Base-by-base conservation (phyloP, 2,329 filamentous ascomycete species). In the Cytospora mali region DNA sequence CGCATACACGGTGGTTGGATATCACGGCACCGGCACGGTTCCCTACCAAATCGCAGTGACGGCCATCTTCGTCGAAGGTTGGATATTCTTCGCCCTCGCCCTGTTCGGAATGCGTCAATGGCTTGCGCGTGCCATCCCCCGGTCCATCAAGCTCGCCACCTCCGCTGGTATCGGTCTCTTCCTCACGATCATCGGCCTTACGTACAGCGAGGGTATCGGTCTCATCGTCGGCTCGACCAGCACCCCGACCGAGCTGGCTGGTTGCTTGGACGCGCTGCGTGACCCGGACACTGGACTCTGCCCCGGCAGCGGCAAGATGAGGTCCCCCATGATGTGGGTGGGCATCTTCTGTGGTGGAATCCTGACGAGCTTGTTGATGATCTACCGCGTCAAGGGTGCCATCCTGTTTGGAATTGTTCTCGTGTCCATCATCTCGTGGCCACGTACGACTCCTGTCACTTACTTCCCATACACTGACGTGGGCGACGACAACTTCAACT, bases 341-440 rank as follows among this genome's bases (percentile, higher is more conserved):
- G 92, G 92, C 42, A 93, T 96, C 69, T 95, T 96, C 80, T 91
- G 89, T 68, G 91, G 92, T 50, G 91, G 92, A 64, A 83, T 96
- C 66, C 77, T 96, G 55, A 96, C 92, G 1, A 88, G 88, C 33
- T 78, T 95, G 67, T 79, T 96, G 59, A 90, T 94, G 88, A 84
- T 93, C 80, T 96, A 92, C 75, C 88, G 91, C 23, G 86, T 96
- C 75, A 94, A 94, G 77, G 92, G 92, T 62, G 92, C 92, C 62
- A 90, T 96, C 70, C 93, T 96, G 69, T 84, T 86, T 39, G 92
- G 92, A 42, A 95, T 96, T 67, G 74, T 93, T 28, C 84, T 96
- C 28, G 92, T 96, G 62, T 92, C 89, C 66, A 89, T 96, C 75
- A 92, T 95, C 74, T 96, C 91, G 10, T 96, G 92, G 92, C 92